A percentile compares a stretch with the other conserved stretches of the same genome.
These are phyloP conservation scores for Hanseniaspora singularis DNA, from an alignment of 805 yeast genomes.

Conservation along the genomic window DNA sequence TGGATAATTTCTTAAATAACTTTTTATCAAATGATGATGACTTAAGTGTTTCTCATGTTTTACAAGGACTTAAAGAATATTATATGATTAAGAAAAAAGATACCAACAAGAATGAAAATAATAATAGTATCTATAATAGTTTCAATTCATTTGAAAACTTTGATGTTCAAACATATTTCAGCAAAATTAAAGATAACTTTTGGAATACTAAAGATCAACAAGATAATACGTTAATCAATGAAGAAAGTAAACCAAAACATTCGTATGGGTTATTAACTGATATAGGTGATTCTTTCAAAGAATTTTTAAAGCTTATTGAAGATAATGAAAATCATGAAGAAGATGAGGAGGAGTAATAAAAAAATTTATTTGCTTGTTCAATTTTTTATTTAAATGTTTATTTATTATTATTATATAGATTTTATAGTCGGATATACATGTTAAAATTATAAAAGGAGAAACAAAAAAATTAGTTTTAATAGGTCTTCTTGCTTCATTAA, in stretches of 20 bases:
- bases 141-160: background rate
- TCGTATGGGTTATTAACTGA: constrained; percentile 7
- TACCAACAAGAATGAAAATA: background rate
- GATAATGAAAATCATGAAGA: constrained; percentile 9
- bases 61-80: constrained; percentile 12
- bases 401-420: too few species aligned
- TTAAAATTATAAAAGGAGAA: too few species aligned
- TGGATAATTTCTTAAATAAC: constrained; percentile 12
- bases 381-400: too few species aligned
- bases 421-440: too few species aligned
- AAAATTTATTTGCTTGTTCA: too few species aligned
- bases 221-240: too few species aligned
- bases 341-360: too few species aligned
- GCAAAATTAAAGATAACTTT: constrained; percentile 1
- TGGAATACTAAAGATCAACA: too few species aligned
- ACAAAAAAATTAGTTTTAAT: too few species aligned
- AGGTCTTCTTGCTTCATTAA: too few species aligned
- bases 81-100: background rate
- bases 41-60: constrained; percentile 10
- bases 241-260: background rate
- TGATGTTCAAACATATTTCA: background rate
- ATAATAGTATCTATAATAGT: background rate
- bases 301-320: constrained; percentile 6
- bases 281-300: constrained; percentile 9
- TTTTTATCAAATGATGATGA: constrained; percentile 15